Evolutionary conservation across 176 grass and related monocot genomes (phyloP).

Genomic region (Raddia distichophylla): DNA sequence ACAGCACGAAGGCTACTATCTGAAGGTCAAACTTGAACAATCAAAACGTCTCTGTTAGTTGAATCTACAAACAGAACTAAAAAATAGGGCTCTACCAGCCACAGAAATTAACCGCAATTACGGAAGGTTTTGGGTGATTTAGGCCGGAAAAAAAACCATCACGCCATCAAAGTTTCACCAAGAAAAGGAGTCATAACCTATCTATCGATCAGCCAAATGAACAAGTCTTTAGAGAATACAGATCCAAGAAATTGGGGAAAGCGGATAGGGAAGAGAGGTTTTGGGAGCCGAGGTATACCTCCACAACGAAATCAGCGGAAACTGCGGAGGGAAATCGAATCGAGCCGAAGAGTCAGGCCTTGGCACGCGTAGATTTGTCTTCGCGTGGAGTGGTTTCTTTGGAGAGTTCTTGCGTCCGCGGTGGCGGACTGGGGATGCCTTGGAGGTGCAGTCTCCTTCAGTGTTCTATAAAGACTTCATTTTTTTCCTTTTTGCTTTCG

Average conservation of each 20-base stretch:
- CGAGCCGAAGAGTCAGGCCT: conserved; percentile 17
- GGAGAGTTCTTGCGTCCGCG: conserved; percentile 19
- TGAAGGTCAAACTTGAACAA: background rate
- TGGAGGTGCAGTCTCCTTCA: conserved; percentile 28
- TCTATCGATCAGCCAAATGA: background rate
- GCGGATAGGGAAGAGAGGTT: conserved; percentile 2
- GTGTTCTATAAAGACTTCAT: background rate
- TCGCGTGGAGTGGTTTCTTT: conserved; percentile 10
- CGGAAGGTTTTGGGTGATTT: background rate
- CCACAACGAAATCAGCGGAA: conserved; percentile 12
- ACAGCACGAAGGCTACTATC: background rate
- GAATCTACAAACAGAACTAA: background rate
- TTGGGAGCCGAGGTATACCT: conserved; percentile 19
- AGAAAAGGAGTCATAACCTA: background rate
- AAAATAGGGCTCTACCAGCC: background rate
- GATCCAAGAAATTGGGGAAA: background rate
- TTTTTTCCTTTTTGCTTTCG: background rate
- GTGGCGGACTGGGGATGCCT: conserved; percentile 23
- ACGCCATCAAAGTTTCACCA: background rate
- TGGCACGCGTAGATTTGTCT: conserved; percentile 35
- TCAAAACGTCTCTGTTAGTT: background rate
- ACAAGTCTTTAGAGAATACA: background rate
- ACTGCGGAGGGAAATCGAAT: conserved; percentile 26
- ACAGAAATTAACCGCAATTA: background rate
- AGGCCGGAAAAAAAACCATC: background rate